Evolutionary conservation across 2,329 filamentous ascomycete genomes (phyloP), one percentile per base, ranked within the genome.

Genomic region (Dothideomycetes sp.): DNA sequence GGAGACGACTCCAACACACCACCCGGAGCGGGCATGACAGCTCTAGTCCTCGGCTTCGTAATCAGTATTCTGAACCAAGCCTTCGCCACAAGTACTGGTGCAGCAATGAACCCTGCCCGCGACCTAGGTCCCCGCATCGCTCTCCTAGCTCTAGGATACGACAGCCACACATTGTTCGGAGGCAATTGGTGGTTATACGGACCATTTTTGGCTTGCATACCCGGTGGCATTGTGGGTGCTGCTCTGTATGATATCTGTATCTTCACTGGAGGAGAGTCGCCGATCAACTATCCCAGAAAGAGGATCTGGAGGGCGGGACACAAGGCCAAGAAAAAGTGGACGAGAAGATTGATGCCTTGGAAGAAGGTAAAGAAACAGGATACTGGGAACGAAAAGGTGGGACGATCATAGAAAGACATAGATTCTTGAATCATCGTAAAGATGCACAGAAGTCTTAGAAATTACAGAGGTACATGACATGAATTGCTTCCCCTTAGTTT

Each of bases 41-140:
- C 69, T 1, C 60, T 72, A 13, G 62, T 73, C 36, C 55, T 71
- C 17, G 68, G 68, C 1, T 56, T 71, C 1, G 55, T 70, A 4
- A 61, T 64, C 33, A 56, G 53, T 0, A 47, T 48, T 15, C 52
- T 63, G 8, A 55, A 51, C 5, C 61, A 64, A 51, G 57, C 60
- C 2, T 68, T 73, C 44, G 59, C 62, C 1, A 65, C 62, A 47
- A 67, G 69, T 33, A 71, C 69, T 0, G 68, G 69, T 6, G 61
- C 63, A 0, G 65, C 64, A 0, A 52, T 73, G 44, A 73, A 72
- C 28, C 69, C 69, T 0, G 61, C 64, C 6, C 61, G 68, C 9
- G 70, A 73, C 53, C 62, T 73, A 20, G 69, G 68, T 1, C 69
- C 69, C 0, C 62, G 69, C 9, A 56, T 73, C 1, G 67, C 65